Evolutionary conservation across 2,329 filamentous ascomycete species (phyloP).

Genomic region (Colletotrichum tabaci): DNA sequence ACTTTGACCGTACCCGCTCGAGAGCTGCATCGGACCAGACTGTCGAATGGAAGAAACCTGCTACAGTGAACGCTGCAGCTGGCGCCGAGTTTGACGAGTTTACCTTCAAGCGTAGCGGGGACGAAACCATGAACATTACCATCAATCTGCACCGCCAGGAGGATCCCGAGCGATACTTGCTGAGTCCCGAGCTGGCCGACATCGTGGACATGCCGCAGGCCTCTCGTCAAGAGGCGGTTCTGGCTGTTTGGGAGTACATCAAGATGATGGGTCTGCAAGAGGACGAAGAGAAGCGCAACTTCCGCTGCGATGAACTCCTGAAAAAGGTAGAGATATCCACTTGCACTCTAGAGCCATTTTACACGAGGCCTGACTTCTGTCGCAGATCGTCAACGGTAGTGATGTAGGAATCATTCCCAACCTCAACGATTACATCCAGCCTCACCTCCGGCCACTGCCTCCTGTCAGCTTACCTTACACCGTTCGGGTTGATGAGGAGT

Average conservation of each 20-base stretch:
- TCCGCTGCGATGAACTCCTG: slow-evolving; percentile 89
- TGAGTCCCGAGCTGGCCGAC: slow-evolving; percentile 85
- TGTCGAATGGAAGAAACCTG: slow-evolving; percentile 92
- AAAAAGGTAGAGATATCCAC: slow-evolving; percentile 74
- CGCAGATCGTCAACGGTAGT: slow-evolving; percentile 79
- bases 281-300: slow-evolving; percentile 93
- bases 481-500: slow-evolving; percentile 90
- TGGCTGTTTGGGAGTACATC: slow-evolving; percentile 97
- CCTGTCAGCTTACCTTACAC: slow-evolving; percentile 92
- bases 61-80: slow-evolving; percentile 68
- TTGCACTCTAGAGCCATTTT: background rate
- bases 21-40: slow-evolving; percentile 68
- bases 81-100: slow-evolving; percentile 87
- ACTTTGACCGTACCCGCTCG: slow-evolving; percentile 76
- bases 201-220: slow-evolving; percentile 90
- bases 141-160: slow-evolving; percentile 91
- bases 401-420: slow-evolving; percentile 89
- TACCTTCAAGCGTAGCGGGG: slow-evolving; percentile 90
- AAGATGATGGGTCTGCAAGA: slow-evolving; percentile 88
- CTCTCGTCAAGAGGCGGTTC: slow-evolving; percentile 88
- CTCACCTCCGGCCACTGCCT: slow-evolving; percentile 83
- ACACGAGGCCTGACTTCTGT: background rate
- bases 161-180: slow-evolving; percentile 84
- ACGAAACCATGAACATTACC: slow-evolving; percentile 92
- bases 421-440: slow-evolving; percentile 83